A percentile compares a stretch with the other conserved stretches of the same genome.
Conservation (phyloP, 305 asterid species). For the Solanum hybrid region DNA sequence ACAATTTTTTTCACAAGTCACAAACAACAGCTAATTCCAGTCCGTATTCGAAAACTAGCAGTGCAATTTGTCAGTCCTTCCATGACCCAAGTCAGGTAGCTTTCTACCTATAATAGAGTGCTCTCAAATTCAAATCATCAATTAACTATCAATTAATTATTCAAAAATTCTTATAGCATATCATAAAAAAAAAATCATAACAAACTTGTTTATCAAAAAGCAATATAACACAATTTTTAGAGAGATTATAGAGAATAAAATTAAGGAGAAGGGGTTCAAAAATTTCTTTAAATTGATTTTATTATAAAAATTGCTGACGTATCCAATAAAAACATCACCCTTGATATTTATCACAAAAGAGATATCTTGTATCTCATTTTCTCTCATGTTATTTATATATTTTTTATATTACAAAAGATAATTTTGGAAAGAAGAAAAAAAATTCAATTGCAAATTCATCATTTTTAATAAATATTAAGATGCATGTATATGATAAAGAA, state of each 20-base stretch:
- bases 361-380: background rate
- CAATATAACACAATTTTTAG: background rate
- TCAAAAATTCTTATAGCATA: background rate
- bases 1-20: background rate
- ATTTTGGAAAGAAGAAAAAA: background rate
- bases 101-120: background rate
- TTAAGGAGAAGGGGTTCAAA: background rate
- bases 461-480: background rate
- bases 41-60: background rate
- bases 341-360: background rate
- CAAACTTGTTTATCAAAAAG: background rate
- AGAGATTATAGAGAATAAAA: background rate
- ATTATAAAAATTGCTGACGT: background rate
- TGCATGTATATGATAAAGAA: background rate
- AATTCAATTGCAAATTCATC: background rate
- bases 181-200: background rate
- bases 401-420: background rate
- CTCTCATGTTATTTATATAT: background rate
- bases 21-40: background rate
- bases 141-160: background rate
- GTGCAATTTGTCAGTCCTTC: background rate
- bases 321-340: background rate
- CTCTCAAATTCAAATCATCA: background rate
- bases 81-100: background rate
- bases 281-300: background rate